Conservation (phyloP, 225 moss, liverwort and hornwort genomes). For the Thuidium tamariscinum region DNA sequence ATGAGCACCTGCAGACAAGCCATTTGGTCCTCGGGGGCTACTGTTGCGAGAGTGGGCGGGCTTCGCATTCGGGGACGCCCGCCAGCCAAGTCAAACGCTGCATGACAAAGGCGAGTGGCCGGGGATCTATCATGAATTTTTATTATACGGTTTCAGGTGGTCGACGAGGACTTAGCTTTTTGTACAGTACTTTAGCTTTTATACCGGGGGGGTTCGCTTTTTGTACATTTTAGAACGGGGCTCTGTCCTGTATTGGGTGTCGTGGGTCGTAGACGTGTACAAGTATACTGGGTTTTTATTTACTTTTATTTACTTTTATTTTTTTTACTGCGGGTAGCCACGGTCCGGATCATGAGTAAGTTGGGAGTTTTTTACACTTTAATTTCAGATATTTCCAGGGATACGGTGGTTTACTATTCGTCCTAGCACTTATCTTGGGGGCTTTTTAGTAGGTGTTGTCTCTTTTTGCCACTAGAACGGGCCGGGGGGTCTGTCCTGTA, state of each 20-base stretch:
- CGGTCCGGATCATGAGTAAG: background rate
- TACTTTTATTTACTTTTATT: too few relatives aligned
- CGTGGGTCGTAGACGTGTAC: background rate
- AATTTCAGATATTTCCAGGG: background rate
- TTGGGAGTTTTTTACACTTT: too few relatives aligned
- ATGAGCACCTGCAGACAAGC: constrained; percentile 11
- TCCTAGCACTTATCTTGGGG: background rate
- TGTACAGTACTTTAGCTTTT: background rate
- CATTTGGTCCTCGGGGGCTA: background rate
- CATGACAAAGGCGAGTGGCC: background rate
- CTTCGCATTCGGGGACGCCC: background rate
- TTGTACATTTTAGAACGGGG: background rate
- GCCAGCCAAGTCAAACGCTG: background rate
- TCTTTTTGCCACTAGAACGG: background rate
- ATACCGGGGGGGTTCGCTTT: background rate
- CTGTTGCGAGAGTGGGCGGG: background rate
- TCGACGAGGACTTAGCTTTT: background rate
- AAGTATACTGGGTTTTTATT: background rate
- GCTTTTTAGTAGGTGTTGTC: background rate
- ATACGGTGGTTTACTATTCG: background rate
- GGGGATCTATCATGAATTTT: background rate
- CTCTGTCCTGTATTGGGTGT: background rate
- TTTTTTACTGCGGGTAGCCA: background rate
- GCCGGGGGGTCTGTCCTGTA: background rate
- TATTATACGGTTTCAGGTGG: background rate